Conservation (phyloP, 2,329 filamentous ascomycete species). For the Alternaria triticina region DNA sequence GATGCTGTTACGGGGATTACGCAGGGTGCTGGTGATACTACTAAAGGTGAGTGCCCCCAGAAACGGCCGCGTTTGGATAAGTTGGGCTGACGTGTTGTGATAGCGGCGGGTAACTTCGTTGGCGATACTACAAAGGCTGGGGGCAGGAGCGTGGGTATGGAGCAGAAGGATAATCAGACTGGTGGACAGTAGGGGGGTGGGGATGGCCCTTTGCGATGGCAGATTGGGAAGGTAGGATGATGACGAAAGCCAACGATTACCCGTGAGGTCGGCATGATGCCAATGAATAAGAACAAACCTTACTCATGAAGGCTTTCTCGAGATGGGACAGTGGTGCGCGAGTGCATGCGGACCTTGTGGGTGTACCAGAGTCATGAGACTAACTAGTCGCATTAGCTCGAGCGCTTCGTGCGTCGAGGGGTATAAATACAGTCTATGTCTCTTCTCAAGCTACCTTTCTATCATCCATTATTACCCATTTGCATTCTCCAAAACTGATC, state of each 20-base stretch:
- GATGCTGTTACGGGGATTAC: slow-evolving; percentile 45
- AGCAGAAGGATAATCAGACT: background rate
- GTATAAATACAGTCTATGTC: background rate
- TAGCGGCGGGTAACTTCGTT: slow-evolving; percentile 39
- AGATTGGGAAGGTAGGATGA: too few relatives aligned
- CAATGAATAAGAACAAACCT: too few relatives aligned
- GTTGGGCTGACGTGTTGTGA: background rate
- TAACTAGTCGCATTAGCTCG: fast-evolving
- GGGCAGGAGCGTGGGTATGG: slow-evolving; percentile 25
- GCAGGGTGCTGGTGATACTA: slow-evolving; percentile 44
- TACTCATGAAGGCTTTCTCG: too few relatives aligned
- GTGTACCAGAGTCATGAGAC: too few relatives aligned
- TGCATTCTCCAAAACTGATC: too few relatives aligned
- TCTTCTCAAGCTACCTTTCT: background rate
- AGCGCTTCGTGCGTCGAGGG: background rate
- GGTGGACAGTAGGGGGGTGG: background rate
- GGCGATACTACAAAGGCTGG: slow-evolving; percentile 38
- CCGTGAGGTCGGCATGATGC: background rate
- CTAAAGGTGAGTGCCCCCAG: slow-evolving; percentile 28
- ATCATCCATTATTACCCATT: background rate
- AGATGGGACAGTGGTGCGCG: too few relatives aligned
- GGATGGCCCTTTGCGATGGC: fast-evolving
- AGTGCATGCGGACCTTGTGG: too few relatives aligned
- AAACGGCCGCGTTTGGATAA: too few relatives aligned
- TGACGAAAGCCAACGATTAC: background rate